These are phyloP conservation scores for Yarrowia sp. DNA, from an alignment of 805 yeast species.

Conservation along the genomic window DNA sequence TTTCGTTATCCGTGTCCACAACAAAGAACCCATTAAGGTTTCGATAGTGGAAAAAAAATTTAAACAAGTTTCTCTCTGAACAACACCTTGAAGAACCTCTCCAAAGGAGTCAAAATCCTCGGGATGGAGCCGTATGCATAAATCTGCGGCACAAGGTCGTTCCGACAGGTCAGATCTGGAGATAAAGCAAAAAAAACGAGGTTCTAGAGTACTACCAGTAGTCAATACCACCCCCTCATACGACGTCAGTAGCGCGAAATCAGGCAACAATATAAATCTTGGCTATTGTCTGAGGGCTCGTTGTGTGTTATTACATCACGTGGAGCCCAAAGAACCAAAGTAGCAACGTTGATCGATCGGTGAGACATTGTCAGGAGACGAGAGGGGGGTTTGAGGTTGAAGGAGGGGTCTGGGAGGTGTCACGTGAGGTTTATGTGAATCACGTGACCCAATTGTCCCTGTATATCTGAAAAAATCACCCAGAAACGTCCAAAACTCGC, in stretches of 20 bases:
- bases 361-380: not conserved
- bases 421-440: not conserved
- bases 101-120: not conserved
- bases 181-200: no score
- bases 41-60: conserved; percentile 12
- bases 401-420: no score
- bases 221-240: no score
- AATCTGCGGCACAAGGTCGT: no score
- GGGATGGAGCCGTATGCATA: not conserved
- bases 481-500: not conserved
- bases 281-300: not conserved
- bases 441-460: not conserved
- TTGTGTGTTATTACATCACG: not conserved
- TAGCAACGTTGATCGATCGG: not conserved
- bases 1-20: not conserved
- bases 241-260: not conserved
- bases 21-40: not conserved
- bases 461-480: no score
- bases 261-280: not conserved
- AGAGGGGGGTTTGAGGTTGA: not conserved
- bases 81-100: not conserved
- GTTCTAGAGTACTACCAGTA: no score
- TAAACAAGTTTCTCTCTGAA: not conserved
- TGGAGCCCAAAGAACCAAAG: not conserved
- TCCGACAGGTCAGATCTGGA: no score